Evolutionary conservation across 2,329 filamentous ascomycete genomes (phyloP), one percentile per base, ranked within the genome.

Genomic region (Didymella keratinophila): DNA sequence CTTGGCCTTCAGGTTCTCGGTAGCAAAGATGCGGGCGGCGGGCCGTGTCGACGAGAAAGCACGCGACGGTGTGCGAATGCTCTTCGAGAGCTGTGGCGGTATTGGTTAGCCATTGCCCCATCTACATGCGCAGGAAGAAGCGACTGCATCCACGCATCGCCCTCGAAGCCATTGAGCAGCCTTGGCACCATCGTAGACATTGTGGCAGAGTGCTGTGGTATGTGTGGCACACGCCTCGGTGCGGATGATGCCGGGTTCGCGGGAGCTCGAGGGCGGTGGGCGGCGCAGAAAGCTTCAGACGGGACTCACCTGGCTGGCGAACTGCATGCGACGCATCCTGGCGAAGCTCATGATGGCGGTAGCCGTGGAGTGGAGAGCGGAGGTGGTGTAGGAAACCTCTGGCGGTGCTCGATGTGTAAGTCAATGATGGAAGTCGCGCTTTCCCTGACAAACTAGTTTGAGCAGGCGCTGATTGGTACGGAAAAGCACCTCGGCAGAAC

Each of bases 31-130:
- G 78, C 90, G 89, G 74, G 92, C 91, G 72, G 87, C 89, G 68
- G 91, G 87, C 74, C 89, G 87, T 64, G 94, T 94, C 64, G 91
- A 92, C 62, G 94, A 96, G 82, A 99, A 98, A 61, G 88, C 83
- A 80, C 93, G 87, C 74, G 85, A 83, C 74, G 91, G 87, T 72
- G 82, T 83, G 78, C 84, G 86, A 70, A 87, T 78, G 69, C 83
- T 79, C 73, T 85, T 84, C 66, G 87, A 85, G 76, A 91, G 85
- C 89, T 92, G 68, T 60, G 60, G 63, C 56, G 49, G 18, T 43
- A 50, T 44, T 46, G 45, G 61, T 76, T 64, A 76, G 72, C 74
- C 61, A 74, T 72, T 74, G 71, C 30, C 21, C 52, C 12, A 20
- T 44, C 7, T 25, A 49, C 20, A 43, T 28, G 28, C 52, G 39